These are phyloP conservation scores for Emmonsia crescens DNA, from an alignment of 2,329 filamentous ascomycete species.

Conservation along the genomic window DNA sequence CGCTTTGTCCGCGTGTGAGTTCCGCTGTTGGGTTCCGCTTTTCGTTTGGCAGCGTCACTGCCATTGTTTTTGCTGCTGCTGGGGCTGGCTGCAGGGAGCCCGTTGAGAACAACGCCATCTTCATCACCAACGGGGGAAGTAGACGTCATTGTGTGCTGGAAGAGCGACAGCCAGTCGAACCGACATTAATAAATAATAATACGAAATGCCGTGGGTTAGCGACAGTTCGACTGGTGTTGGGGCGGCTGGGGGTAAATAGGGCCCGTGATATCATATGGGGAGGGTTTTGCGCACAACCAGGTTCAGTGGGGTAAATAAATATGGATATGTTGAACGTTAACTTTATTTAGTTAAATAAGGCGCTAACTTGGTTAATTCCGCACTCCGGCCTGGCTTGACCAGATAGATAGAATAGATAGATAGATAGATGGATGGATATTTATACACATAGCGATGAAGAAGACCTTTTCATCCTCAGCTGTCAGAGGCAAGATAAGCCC, in stretches of 20 bases:
- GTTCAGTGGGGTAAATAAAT: neutral
- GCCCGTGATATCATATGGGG: neutral
- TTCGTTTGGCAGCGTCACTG: conserved; percentile 23
- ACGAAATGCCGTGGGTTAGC: neutral
- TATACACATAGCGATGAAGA: too few species aligned
- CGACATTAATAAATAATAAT: neutral
- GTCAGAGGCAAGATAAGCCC: neutral
- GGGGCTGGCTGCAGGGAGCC: neutral
- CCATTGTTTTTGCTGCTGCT: neutral
- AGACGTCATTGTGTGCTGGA: neutral
- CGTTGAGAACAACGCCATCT: too few species aligned
- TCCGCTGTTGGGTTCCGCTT: conserved; percentile 33
- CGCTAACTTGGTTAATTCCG: too few species aligned
- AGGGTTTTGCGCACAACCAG: too few species aligned
- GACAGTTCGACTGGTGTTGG: neutral
- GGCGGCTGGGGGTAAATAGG: neutral
- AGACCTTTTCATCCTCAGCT: neutral
- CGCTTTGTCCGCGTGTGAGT: conserved; percentile 49
- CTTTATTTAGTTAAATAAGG: too few species aligned
- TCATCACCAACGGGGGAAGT: neutral
- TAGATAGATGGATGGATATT: too few species aligned
- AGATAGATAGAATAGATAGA: too few species aligned
- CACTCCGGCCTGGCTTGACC: too few species aligned
- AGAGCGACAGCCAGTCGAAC: neutral
- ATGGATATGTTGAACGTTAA: too few species aligned